Percentiles rank a stretch among this genome's conserved stretches.
phyloP scores from a whole-genome alignment of 345 rosid genomes.

The Odontarrhena argentea region DNA sequence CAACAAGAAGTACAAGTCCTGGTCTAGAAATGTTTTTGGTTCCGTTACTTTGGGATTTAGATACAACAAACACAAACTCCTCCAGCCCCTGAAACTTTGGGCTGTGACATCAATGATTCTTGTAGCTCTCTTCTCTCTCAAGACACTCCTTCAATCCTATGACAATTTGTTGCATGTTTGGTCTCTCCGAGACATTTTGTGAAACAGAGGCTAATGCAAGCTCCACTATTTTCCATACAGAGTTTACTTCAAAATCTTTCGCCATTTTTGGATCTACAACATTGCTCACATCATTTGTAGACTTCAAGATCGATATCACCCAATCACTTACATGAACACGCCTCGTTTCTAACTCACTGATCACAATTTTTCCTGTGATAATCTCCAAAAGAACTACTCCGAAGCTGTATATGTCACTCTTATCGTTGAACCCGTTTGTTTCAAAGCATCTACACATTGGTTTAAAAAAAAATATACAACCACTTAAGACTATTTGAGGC shows the following conservation, averaged over 20 bases:
- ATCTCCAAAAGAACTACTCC: constrained; percentile 42
- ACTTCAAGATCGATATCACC: constrained; percentile 37
- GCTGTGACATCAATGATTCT: constrained; percentile 21
- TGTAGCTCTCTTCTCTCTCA: constrained; percentile 17
- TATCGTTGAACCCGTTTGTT: constrained; percentile 34
- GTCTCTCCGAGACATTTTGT: constrained; percentile 21
- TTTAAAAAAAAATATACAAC: neutral
- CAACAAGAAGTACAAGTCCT: no score
- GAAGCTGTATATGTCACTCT: constrained; percentile 47
- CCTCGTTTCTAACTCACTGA: constrained; percentile 17
- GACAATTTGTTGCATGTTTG: constrained; percentile 32
- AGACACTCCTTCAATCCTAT: constrained; percentile 33
- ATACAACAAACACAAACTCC: no score
- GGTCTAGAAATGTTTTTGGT: no score
- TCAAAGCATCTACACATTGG: constrained; percentile 29
- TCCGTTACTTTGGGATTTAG: no score
- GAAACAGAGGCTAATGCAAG: constrained; percentile 35
- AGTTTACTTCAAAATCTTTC: constrained; percentile 24
- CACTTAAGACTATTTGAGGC: neutral
- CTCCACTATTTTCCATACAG: constrained; percentile 44
- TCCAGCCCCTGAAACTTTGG: neutral
- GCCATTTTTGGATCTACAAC: constrained; percentile 28
- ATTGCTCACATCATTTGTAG: constrained; percentile 45
- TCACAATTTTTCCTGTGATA: constrained; percentile 29
- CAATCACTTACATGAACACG: constrained; percentile 45